These are phyloP conservation scores for Lipomyces yarrowii DNA, from an alignment of 1,139 yeast species.

Conservation along the genomic window DNA sequence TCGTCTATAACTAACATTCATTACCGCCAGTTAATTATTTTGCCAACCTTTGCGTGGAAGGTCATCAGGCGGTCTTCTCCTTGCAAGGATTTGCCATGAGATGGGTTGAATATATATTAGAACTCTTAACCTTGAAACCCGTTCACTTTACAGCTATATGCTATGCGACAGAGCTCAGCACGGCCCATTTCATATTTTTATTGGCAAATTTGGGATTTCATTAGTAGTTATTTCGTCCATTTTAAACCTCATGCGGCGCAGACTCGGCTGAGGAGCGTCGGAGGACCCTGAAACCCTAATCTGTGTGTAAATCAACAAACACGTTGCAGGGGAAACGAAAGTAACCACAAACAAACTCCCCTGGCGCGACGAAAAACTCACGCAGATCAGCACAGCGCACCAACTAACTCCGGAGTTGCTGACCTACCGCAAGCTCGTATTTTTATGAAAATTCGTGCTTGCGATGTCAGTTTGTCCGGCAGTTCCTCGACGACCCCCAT, in stretches of 20 bases:
- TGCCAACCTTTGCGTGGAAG: no score
- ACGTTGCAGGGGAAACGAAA: background rate
- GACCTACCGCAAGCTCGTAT: background rate
- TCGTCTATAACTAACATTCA: no score
- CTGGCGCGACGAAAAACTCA: background rate
- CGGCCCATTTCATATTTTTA: constrained; percentile 25
- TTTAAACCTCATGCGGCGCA: no score
- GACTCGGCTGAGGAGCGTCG: background rate
- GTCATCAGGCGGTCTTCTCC: no score
- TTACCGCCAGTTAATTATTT: no score
- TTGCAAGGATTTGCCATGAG: no score
- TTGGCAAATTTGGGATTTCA: no score
- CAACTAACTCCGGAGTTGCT: background rate
- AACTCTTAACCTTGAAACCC: no score
- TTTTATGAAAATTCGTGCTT: background rate
- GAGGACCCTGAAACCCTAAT: background rate
- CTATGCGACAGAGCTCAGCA: constrained; percentile 21
- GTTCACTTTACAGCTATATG: background rate
- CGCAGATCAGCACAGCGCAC: background rate
- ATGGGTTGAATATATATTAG: no score
- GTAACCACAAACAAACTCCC: background rate
- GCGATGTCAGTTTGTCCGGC: constrained; percentile 8
- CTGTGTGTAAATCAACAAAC: background rate
- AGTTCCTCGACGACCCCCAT: constrained; percentile 1
- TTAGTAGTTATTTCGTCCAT: no score